phyloP scores from a whole-genome alignment of 2,329 filamentous ascomycete genomes.

The Neoarthrinium moseri region DNA sequence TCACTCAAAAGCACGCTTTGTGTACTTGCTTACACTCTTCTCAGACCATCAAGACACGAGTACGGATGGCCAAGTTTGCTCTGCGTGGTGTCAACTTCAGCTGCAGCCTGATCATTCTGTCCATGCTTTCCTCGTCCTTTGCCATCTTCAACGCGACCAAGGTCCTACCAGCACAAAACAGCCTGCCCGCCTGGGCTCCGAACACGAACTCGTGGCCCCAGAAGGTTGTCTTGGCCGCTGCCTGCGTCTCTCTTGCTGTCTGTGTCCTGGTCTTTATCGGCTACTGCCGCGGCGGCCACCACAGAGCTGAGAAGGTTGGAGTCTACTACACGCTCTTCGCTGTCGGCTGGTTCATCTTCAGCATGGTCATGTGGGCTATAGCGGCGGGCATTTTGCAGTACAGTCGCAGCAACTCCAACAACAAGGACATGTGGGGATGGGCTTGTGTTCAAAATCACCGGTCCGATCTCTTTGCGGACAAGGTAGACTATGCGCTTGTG shows the following conservation, averaged over 20 bases:
- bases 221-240: conserved; percentile 74
- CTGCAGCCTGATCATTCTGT: conserved; percentile 90
- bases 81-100: conserved; percentile 96
- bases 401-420: conserved; percentile 67
- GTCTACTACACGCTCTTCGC: conserved; percentile 96
- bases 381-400: conserved; percentile 83
- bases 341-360: conserved; percentile 90
- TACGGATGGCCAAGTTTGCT: conserved; percentile 90
- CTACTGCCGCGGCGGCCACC: conserved; percentile 87
- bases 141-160: conserved; percentile 90
- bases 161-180: conserved; percentile 70
- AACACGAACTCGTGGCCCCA: conserved; percentile 87
- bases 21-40: conserved; percentile 33
- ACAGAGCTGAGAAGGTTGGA: conserved; percentile 84
- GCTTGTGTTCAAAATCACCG: conserved; percentile 89
- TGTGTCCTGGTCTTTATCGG: conserved; percentile 78
- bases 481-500: conserved; percentile 85
- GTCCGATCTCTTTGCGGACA: conserved; percentile 70
- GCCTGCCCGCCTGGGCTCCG: conserved; percentile 79
- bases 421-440: conserved; percentile 97
- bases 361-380: conserved; percentile 87
- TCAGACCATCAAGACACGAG: conserved; percentile 88
- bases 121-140: conserved; percentile 86
- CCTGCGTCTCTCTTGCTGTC: conserved; percentile 76
- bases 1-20: no score